Evolutionary conservation across 106 monocot genomes (phyloP), one percentile per base, ranked within the genome.

Genomic region (Chionographis japonica): DNA sequence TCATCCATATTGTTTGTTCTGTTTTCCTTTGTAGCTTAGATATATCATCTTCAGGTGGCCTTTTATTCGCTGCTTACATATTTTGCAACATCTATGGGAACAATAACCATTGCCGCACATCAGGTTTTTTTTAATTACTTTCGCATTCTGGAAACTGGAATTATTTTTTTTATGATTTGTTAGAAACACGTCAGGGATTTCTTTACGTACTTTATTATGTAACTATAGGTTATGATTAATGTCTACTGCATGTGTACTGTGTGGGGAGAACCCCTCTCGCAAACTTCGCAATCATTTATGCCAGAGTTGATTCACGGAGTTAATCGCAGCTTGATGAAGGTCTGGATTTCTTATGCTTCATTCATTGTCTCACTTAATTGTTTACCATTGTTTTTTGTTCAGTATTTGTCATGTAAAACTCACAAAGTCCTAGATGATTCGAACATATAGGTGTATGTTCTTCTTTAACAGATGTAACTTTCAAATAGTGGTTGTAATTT

Each of bases 201-300:
- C 8, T 46, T 46, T 46, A 46, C 46, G 9, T 37, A 11, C 8
- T 66, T n/a, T 60, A 16, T 57, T 40, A 38, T 61, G 52, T 68
- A 50, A 61, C 16, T 73, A 72, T 72, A 95, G 95, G 95, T 95
- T 69, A 86, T 95, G 91, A 73, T 91, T 63, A 91, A 95, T 76
- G 79, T 95, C 58, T 91, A 62, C 53, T 88, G 84, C 79, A 91
- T 88, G 95, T 95, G 88, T 72, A 91, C 95, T 70, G 88, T 95
- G 13, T 95, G 91, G 91, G 95, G 95, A 40, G 91, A 95, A 53
- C 95, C 95, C 50, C 86, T 95, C 55, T 95, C 95, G 50, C 91
- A 95, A 84, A 91, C 91, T 72, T 91, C 95, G 56, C 95, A 95
- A 52, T 95, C 95, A 67, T 95, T 95, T 75, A 95, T 95, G 95